Percentiles rank a stretch among this genome's conserved stretches.
Evolutionary conservation across 371 early-diverging fungal genomes (phyloP).

Genomic region (Haplosporangium sp.): DNA sequence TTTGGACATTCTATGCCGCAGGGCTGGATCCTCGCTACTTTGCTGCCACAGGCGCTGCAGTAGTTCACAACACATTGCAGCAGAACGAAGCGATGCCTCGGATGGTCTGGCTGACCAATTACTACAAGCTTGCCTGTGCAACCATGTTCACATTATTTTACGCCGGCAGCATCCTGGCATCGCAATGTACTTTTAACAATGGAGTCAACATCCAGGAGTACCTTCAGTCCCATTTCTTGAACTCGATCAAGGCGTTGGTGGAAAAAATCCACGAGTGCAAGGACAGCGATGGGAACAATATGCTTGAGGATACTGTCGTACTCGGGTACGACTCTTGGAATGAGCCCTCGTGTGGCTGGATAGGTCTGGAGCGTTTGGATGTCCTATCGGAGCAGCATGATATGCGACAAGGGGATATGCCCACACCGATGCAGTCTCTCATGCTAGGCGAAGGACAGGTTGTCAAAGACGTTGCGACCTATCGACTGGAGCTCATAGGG

Average conservation of each 20-base stretch:
- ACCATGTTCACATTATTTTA: constrained; percentile 88
- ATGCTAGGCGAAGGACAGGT: constrained; percentile 69
- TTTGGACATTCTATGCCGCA: constrained; percentile 83
- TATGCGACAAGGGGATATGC: constrained; percentile 69
- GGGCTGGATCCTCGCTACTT: constrained; percentile 78
- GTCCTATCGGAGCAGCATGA: constrained; percentile 60
- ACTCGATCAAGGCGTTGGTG: constrained; percentile 59
- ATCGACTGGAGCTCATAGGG: constrained; percentile 63
- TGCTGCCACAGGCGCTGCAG: constrained; percentile 74
- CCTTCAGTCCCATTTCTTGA: constrained; percentile 74
- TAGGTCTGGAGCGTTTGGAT: constrained; percentile 60
- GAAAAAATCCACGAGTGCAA: constrained; percentile 54
- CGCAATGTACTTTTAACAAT: constrained; percentile 60
- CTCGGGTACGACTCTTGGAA: constrained; percentile 82
- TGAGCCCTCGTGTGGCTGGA: constrained; percentile 77
- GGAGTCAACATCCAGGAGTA: constrained; percentile 72
- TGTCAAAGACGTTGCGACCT: constrained; percentile 59
- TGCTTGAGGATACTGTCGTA: constrained; percentile 65
- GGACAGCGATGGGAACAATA: constrained; percentile 23
- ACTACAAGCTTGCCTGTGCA: constrained; percentile 81
- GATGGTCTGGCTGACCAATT: constrained; percentile 93
- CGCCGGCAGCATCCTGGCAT: constrained; percentile 77
- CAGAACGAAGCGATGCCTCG: constrained; percentile 64
- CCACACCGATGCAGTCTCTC: constrained; percentile 73
- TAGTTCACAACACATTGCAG: constrained; percentile 72